Evolutionary conservation across 768 basidiomycete species (phyloP), one percentile per base, ranked within the genome.

Genomic region (Lyophyllum shimeji): DNA sequence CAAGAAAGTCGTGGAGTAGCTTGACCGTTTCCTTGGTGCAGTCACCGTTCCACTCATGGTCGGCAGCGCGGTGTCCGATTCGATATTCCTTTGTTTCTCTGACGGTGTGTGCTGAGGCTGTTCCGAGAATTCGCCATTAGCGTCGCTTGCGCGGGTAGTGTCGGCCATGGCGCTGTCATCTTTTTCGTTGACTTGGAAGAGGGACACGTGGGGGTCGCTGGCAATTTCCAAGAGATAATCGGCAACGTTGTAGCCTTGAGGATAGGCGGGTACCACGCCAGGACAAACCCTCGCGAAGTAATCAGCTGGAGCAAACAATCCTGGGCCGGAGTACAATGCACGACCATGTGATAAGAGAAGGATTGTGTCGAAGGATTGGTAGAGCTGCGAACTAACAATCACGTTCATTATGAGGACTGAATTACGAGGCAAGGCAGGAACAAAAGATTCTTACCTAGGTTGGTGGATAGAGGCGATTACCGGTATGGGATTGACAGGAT

Each of bases 201-300:
- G 67, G 27, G 68, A 69, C 7, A 77, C 71, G 13, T 83, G 81
- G 0, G 84, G 78, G 47, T 84, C 83, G 63, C 84, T 87, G 1
- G 94, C 94, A 50, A 98, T 80, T 61, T 97, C 95, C 20, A 98
- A 78, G 11, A 97, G 80, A 64, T 95, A 91, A 67, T 98, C 95
- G 0, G 95, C 94, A 17, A 95, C 82, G 63, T 97, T 97, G 74
- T 95, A 95, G 0, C 92, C 93, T 47, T 84, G 78, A 7, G 82
- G 87, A 64, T 86, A 93, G 9, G 80, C 72, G 7, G 72, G 74
- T 3, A 80, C 71, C 3, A 70, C 65, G 1, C 63, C 69, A 3
- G 71, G 59, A 5, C 80, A 78, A 21, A 74, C 69, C 20, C 62
- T 71, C 0, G 82, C 76, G 65, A 95, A 90, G 67, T 89, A 79